Evolutionary conservation across 2,329 filamentous ascomycete species (phyloP), one percentile per base, ranked within the genome.

Genomic region (Davidsoniella neocaledoniae): DNA sequence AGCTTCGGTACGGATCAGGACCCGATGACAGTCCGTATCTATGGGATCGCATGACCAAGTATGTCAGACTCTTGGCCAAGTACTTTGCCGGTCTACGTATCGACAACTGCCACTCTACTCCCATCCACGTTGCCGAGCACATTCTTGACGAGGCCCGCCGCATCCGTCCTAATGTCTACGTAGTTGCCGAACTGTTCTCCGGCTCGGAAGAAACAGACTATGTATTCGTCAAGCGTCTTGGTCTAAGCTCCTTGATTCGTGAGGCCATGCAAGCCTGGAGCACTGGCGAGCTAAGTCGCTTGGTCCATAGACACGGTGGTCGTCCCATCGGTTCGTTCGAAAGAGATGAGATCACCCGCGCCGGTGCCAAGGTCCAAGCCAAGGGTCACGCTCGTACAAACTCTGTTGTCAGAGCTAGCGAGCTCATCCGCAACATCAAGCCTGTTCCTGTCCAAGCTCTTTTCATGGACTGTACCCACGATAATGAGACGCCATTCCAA

Each of bases 231-330:
- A 93, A 94, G 67, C 78, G 86, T 21, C 76, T 98, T 2, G 91
- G 91, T 5, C 73, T 98, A 50, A 93, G 85, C 62, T 86, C 86
- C 5, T 73, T 98, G 46, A 94, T 98, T 56, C 80, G 91, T 53
- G 91, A 98, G 66, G 90, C 90, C 9, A 98, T 98, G 93, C 91
- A 98, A 63, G 85, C 88, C 29, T 96, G 90, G 90, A 90, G 83
- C 61, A 94, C 91, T 1, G 85, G 77, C 9, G 93, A 98, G 64
- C 72, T 98, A 55, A 95, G 88, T 64, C 75, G 88, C 43, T 73
- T 98, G 33, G 88, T 98, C 9, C 93, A 98, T 65, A 82, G 82
- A 55, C 88, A 98, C 62, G 90, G 86, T 29, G 91, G 91, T 37
- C 79, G 86, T 23, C 91, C 93, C 0, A 95, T 98, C 60, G 91